Evolutionary conservation across 139 green algal species (phyloP).

Genomic region (Dunaliella sp.): DNA sequence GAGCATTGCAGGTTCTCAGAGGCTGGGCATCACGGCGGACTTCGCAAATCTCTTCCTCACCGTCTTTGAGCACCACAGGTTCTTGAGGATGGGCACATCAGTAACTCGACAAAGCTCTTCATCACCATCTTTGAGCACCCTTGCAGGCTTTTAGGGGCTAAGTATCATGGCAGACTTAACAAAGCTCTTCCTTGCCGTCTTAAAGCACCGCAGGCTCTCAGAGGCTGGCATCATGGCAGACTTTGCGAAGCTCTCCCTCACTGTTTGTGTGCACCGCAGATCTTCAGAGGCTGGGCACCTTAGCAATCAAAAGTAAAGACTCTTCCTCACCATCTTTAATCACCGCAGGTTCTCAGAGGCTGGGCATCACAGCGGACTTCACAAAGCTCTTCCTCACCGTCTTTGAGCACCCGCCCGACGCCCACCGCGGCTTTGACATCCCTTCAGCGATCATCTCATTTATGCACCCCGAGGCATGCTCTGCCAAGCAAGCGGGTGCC

Average conservation of each 20-base stretch:
- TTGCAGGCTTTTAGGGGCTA: constrained; percentile 9
- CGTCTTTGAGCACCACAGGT: constrained; percentile 65
- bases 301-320: too few relatives aligned
- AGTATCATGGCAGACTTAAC: constrained; percentile 43
- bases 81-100: too few relatives aligned
- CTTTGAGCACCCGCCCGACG: constrained; percentile 72
- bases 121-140: too few relatives aligned
- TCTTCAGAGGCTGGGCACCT: too few relatives aligned
- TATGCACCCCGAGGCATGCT: too few relatives aligned
- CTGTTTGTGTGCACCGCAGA: too few relatives aligned
- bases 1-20: not conserved
- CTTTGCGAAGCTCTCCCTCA: too few relatives aligned
- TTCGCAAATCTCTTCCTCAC: constrained; percentile 73
- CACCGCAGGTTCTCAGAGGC: not conserved
- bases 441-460: constrained; percentile 30
- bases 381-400: constrained; percentile 66
- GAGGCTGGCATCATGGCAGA: too few relatives aligned
- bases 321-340: too few relatives aligned
- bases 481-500: too few relatives aligned
- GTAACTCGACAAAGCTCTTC: too few relatives aligned
- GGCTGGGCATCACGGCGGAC: constrained; percentile 9
- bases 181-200: constrained; percentile 64
- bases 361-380: constrained; percentile 43
- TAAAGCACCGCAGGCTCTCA: too few relatives aligned
- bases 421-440: constrained; percentile 84